These are phyloP conservation scores for Ceratobasidium sp. DNA, from an alignment of 1,284 basidiomycete genomes.

Conservation along the genomic window DNA sequence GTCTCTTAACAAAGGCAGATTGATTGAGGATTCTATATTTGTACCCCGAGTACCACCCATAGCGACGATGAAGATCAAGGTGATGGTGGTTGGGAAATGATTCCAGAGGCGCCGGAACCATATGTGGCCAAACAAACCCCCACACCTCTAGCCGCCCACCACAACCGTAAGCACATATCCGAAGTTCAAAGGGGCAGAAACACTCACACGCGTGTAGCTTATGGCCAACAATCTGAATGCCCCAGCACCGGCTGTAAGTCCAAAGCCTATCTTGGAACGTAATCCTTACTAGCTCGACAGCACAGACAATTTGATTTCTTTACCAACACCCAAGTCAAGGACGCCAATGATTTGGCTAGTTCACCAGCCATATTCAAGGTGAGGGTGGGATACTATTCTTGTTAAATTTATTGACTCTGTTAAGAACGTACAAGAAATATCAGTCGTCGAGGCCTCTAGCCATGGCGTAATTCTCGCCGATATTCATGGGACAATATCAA, in stretches of 20 bases:
- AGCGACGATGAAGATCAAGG: too few relatives aligned
- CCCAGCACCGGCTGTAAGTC: constrained; percentile 40
- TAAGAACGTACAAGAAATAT: constrained; percentile 73
- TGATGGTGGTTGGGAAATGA: too few relatives aligned
- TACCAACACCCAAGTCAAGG: constrained; percentile 74
- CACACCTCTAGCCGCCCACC: background rate
- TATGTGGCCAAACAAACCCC: background rate
- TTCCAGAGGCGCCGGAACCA: too few relatives aligned
- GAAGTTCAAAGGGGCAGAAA: background rate
- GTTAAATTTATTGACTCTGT: constrained; percentile 27
- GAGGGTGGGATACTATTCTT: constrained; percentile 29
- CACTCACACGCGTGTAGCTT: background rate
- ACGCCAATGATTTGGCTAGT: constrained; percentile 75
- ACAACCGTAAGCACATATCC: background rate
- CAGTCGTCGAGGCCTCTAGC: constrained; percentile 65
- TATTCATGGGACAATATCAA: constrained; percentile 78
- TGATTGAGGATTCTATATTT: too few relatives aligned
- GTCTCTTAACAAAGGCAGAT: too few relatives aligned
- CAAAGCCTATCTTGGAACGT: background rate
- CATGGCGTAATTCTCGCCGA: constrained; percentile 76
- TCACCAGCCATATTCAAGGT: constrained; percentile 82
- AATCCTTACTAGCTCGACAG: constrained; percentile 50
- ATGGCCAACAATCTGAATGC: constrained; percentile 34
- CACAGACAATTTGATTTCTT: constrained; percentile 89
- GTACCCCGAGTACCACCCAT: too few relatives aligned